phyloP scores from a whole-genome alignment of 345 rosid genomes.

The Kernera saxatilis region DNA sequence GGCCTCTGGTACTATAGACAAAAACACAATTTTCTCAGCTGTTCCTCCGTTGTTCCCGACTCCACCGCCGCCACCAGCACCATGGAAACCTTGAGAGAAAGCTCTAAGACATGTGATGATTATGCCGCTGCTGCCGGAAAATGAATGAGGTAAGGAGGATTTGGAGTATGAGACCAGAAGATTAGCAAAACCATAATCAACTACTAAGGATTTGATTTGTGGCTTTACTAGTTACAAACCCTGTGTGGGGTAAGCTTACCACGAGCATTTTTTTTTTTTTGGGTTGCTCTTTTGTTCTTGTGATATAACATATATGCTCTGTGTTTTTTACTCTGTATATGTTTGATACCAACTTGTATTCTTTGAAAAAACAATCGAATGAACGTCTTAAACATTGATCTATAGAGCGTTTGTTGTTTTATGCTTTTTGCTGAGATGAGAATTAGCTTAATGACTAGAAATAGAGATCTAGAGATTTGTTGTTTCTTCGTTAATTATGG shows the following conservation, averaged over 20 bases:
- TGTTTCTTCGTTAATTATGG: too few species aligned
- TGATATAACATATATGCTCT: constrained; percentile 19
- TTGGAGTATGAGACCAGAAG: constrained; percentile 10
- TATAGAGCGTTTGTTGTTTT: too few species aligned
- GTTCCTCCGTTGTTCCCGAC: constrained; percentile 97
- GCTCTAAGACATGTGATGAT: background rate
- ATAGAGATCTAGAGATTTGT: too few species aligned
- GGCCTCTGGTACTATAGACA: constrained; percentile 56
- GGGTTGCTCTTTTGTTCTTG: constrained; percentile 24
- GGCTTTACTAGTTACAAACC: constrained; percentile 23
- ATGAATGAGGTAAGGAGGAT: constrained; percentile 11
- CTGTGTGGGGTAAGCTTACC: background rate
- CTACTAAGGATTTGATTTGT: constrained; percentile 27
- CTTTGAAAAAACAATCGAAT: constrained; percentile 6
- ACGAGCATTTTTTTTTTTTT: background rate
- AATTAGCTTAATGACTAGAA: too few species aligned
- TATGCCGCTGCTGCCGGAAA: background rate
- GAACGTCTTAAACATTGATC: background rate
- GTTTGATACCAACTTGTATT: constrained; percentile 31
- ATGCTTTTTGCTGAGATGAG: too few species aligned
- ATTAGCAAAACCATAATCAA: constrained; percentile 19
- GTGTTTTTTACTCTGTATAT: constrained; percentile 28
- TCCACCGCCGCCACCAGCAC: constrained; percentile 96
- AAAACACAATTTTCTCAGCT: constrained; percentile 88
- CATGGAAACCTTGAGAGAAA: constrained; percentile 83